A percentile compares a stretch with the other conserved stretches of the same genome.
Evolutionary conservation across 106 monocot genomes (phyloP).

Genomic region (Acorus calamus): DNA sequence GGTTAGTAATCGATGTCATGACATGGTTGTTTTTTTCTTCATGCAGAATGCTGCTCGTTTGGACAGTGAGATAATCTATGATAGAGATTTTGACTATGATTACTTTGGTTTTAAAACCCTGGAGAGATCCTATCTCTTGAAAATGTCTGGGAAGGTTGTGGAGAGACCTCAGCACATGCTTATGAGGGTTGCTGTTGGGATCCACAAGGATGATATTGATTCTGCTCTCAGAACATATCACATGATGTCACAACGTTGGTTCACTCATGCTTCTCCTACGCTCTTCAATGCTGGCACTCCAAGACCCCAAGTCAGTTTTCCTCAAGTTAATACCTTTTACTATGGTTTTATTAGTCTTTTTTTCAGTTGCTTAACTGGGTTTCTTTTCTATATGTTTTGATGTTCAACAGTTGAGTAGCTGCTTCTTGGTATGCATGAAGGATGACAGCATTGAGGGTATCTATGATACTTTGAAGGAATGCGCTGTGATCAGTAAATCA

Average conservation of each 20-base stretch:
- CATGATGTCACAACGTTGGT: constrained; percentile 98
- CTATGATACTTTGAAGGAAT: constrained; percentile 90
- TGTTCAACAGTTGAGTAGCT: constrained; percentile 77
- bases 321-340: not conserved
- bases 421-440: constrained; percentile 94
- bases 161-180: constrained; percentile 99
- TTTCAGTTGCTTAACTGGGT: not conserved
- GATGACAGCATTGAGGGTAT: constrained; percentile 98
- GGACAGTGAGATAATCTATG: constrained; percentile 96
- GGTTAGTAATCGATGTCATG: too few species aligned
- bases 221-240: constrained; percentile 80
- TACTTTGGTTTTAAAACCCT: constrained; percentile 98
- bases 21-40: not conserved
- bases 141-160: constrained; percentile 61
- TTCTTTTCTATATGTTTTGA: not conserved
- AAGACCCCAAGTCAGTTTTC: constrained; percentile 61
- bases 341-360: not conserved
- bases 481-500: constrained; percentile 93
- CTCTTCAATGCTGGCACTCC: constrained; percentile 94
- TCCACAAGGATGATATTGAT: constrained; percentile 85
- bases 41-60: constrained; percentile 72
- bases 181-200: constrained; percentile 94
- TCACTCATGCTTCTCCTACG: constrained; percentile 95
- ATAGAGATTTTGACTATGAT: constrained; percentile 94
- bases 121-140: constrained; percentile 92